Conservation (phyloP, 257 asterid species). For the Solanum appendiculatum region DNA sequence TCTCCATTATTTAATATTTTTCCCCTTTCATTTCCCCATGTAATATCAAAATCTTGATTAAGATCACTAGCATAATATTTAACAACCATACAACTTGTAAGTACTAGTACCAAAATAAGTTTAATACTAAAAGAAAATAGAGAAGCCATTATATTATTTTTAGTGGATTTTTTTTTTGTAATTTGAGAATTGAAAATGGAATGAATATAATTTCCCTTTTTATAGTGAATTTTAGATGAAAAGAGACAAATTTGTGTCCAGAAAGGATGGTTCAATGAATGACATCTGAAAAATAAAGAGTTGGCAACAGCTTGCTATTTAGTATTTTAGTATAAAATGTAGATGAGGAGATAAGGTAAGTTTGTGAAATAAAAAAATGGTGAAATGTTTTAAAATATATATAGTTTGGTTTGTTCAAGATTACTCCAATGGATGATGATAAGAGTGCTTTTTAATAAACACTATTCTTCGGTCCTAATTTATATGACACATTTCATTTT, state of each 20-base stretch:
- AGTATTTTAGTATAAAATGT: not conserved
- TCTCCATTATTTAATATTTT: conserved; percentile 47
- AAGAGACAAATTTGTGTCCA: not conserved
- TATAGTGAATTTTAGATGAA: not conserved
- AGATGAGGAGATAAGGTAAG: conserved; percentile 3
- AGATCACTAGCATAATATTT: conserved; percentile 8
- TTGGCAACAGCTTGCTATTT: conserved; percentile 16
- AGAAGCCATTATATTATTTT: conserved; percentile 9
- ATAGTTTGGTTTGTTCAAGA: not conserved
- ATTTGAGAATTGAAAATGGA: not conserved
- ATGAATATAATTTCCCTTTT: not conserved
- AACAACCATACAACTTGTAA: conserved; percentile 7
- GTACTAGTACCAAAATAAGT: not conserved
- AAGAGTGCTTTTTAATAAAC: too few species aligned
- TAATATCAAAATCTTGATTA: conserved; percentile 41
- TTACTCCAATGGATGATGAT: not conserved
- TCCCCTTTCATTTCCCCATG: conserved; percentile 51
- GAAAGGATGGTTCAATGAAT: not conserved
- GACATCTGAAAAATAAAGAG: conserved; percentile 15
- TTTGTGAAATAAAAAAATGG: not conserved
- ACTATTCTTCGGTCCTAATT: too few species aligned
- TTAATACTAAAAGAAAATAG: not conserved
- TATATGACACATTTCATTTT: too few species aligned
- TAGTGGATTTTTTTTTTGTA: not conserved
- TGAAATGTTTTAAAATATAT: not conserved